A percentile compares a stretch with the other conserved stretches of the same genome.
phyloP scores from a whole-genome alignment of 2,329 filamentous ascomycete genomes.

The Sarocladium oryzae region DNA sequence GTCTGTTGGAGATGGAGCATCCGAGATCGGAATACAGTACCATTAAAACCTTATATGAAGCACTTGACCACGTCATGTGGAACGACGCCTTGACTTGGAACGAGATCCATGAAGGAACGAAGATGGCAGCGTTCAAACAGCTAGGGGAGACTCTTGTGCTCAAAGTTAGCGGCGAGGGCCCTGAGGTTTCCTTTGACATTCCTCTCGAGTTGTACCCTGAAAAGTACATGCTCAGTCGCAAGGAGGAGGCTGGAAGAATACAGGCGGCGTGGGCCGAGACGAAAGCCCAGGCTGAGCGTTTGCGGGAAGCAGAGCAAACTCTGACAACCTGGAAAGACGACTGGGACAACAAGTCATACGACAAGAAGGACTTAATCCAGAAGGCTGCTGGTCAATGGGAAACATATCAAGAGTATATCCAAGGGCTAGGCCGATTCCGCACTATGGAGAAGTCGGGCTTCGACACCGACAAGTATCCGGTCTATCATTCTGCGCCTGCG shows the following conservation, averaged over 20 bases:
- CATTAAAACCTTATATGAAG: constrained; percentile 40
- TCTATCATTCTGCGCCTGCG: constrained; percentile 33
- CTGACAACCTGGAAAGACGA: constrained; percentile 22
- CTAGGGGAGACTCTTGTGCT: constrained; percentile 46
- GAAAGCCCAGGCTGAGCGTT: constrained; percentile 17
- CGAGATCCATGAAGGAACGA: constrained; percentile 27
- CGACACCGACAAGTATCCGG: constrained; percentile 30
- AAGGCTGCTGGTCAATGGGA: constrained; percentile 25
- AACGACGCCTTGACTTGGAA: constrained; percentile 31
- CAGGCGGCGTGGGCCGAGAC: constrained; percentile 29
- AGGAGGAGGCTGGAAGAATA: constrained; percentile 40
- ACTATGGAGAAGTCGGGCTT: constrained; percentile 31
- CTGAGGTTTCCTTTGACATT: constrained; percentile 40
- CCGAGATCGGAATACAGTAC: constrained; percentile 27
- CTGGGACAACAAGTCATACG: constrained; percentile 18
- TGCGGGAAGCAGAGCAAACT: constrained; percentile 19
- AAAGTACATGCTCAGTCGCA: constrained; percentile 40
- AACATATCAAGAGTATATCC: constrained; percentile 26
- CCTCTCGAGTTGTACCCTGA: constrained; percentile 47
- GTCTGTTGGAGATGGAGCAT: constrained; percentile 35
- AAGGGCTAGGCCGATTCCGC: constrained; percentile 28
- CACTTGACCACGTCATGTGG: constrained; percentile 44
- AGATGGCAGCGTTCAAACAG: constrained; percentile 37
- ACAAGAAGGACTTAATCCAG: constrained; percentile 25
- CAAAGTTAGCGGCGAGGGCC: constrained; percentile 35